A percentile compares a stretch with the other conserved stretches of the same genome.
These are phyloP conservation scores for Annulohypoxylon bovei DNA, from an alignment of 495 filamentous ascomycete genomes.

Conservation along the genomic window DNA sequence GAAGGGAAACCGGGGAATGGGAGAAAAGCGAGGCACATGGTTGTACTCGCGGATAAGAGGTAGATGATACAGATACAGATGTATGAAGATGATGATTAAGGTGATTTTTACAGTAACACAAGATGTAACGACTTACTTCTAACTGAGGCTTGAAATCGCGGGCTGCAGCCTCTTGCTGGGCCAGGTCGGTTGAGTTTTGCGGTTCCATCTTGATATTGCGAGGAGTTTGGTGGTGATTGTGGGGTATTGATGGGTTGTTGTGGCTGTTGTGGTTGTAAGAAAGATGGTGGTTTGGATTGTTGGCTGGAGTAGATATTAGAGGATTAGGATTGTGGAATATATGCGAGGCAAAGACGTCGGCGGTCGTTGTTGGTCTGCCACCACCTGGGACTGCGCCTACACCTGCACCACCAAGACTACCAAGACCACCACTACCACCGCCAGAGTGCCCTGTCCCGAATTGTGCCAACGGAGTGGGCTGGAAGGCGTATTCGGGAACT, in stretches of 20 bases:
- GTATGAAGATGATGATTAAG: not conserved
- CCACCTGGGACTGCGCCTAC: slow-evolving; percentile 26
- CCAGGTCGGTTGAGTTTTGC: slow-evolving; percentile 53
- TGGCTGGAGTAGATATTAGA: slow-evolving; percentile 43
- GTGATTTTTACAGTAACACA: not conserved
- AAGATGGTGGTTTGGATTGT: slow-evolving; percentile 42
- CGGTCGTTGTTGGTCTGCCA: slow-evolving; percentile 35
- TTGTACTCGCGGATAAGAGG: not conserved
- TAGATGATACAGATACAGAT: no score
- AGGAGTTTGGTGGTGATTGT: slow-evolving; percentile 27
- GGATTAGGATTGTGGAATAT: slow-evolving; percentile 59
- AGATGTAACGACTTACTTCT: slow-evolving; percentile 59
- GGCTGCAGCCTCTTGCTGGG: slow-evolving; percentile 65
- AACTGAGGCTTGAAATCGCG: slow-evolving; percentile 72
- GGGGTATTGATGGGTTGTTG: slow-evolving; percentile 30
- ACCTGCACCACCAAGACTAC: slow-evolving; percentile 20
- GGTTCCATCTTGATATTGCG: slow-evolving; percentile 53
- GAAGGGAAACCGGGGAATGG: not conserved
- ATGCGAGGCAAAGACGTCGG: slow-evolving; percentile 49
- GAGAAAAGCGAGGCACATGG: slow-evolving; percentile 6
- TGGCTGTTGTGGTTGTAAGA: slow-evolving; percentile 48
- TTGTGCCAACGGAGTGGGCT: slow-evolving; percentile 52
- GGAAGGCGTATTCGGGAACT: slow-evolving; percentile 57
- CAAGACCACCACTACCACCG: slow-evolving; percentile 16
- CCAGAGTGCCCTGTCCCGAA: slow-evolving; percentile 43